phyloP scores from a whole-genome alignment of 2,329 filamentous ascomycete species.

The Aaosphaeria pasadenensis region DNA sequence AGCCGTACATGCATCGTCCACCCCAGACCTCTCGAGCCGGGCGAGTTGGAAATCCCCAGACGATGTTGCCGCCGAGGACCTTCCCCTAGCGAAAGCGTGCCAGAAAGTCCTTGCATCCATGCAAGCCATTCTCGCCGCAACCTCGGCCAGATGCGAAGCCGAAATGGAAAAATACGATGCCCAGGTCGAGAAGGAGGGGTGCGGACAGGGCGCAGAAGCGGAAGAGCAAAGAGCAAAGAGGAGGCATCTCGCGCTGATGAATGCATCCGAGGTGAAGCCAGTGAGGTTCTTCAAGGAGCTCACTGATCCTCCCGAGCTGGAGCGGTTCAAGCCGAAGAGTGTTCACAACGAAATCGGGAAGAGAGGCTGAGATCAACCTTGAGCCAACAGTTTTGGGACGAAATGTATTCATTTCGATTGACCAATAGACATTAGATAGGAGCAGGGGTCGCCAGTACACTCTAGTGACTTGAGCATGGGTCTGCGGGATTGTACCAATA shows the following conservation, averaged over 20 bases:
- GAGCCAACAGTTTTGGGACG: too few relatives aligned
- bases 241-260: slow-evolving; percentile 67
- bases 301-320: slow-evolving; percentile 63
- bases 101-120: slow-evolving; percentile 90
- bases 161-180: slow-evolving; percentile 54
- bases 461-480: background rate
- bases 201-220: slow-evolving; percentile 42
- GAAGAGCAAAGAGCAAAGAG: slow-evolving; percentile 52
- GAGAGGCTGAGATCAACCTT: background rate
- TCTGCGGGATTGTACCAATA: too few relatives aligned
- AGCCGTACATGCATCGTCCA: slow-evolving; percentile 57
- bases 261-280: slow-evolving; percentile 84
- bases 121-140: slow-evolving; percentile 75
- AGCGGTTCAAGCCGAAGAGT: slow-evolving; percentile 55
- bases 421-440: too few relatives aligned
- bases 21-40: slow-evolving; percentile 48
- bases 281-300: slow-evolving; percentile 71
- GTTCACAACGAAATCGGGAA: slow-evolving; percentile 19
- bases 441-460: too few relatives aligned
- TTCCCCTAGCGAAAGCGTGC: slow-evolving; percentile 79
- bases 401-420: too few relatives aligned
- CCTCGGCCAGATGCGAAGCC: slow-evolving; percentile 62
- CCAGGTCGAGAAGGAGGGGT: slow-evolving; percentile 46
- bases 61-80: slow-evolving; percentile 61
- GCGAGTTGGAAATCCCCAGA: slow-evolving; percentile 77